These are phyloP conservation scores for Talinum fruticosum DNA, from an alignment of 148 eudicot genomes.

Conservation along the genomic window DNA sequence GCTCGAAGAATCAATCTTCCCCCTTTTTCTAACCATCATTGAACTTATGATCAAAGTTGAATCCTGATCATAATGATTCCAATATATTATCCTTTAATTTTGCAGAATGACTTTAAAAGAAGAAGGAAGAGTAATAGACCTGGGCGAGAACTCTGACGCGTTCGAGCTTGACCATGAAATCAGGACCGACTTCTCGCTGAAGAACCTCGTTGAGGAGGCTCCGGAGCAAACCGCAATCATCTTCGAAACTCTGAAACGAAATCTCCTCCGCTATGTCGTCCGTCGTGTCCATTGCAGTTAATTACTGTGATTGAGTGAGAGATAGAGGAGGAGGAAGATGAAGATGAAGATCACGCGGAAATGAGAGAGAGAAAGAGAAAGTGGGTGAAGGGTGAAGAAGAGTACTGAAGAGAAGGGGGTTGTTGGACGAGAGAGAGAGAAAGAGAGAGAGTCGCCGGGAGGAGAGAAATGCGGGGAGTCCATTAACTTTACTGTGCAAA, in stretches of 20 bases:
- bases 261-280: conserved; percentile 93
- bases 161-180: conserved; percentile 60
- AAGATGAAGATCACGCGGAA: not conserved
- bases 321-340: not conserved
- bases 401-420: too few species aligned
- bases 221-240: conserved; percentile 67
- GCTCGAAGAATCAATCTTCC: too few species aligned
- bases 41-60: not conserved
- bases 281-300: conserved; percentile 56
- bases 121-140: conserved; percentile 32
- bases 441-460: not conserved
- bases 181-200: conserved; percentile 55
- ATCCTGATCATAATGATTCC: too few species aligned
- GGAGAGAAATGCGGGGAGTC: not conserved
- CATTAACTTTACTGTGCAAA: not conserved
- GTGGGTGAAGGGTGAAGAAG: not conserved
- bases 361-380: not conserved
- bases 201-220: conserved; percentile 79
- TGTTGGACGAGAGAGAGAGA: not conserved
- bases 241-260: conserved; percentile 80
- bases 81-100: too few species aligned
- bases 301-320: not conserved
- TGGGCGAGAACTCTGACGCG: conserved; percentile 56
- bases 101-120: too few species aligned
- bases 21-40: too few species aligned